Percentiles rank a stretch among this genome's conserved stretches.
These are phyloP conservation scores for Oryza glumipatula DNA, from an alignment of 176 grass and related monocot species.

Conservation along the genomic window DNA sequence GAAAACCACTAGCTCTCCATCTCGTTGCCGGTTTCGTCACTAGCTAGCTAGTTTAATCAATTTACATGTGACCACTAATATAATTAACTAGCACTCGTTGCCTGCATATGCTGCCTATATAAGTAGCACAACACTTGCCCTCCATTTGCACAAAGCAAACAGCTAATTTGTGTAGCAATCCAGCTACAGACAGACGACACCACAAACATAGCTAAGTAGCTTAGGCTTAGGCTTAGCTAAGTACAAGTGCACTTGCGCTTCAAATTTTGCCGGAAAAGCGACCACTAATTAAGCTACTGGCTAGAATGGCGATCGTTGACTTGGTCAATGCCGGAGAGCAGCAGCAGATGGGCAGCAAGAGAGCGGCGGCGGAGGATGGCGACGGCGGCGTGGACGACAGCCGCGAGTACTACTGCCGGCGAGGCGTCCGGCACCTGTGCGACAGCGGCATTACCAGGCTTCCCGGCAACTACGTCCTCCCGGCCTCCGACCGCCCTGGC, in stretches of 20 bases:
- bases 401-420: slow-evolving; percentile 32
- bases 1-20: not conserved
- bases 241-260: not conserved
- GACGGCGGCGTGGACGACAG: not conserved
- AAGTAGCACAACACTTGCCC: not conserved
- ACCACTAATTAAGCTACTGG: not conserved
- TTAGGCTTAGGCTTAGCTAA: not conserved
- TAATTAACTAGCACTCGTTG: not conserved
- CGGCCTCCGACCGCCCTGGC: slow-evolving; percentile 56
- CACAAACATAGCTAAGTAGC: too few species aligned
- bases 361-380: not conserved
- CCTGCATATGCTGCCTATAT: not conserved
- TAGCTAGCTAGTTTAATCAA: too few species aligned
- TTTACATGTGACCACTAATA: too few species aligned
- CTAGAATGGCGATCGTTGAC: slow-evolving; percentile 48
- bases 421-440: slow-evolving; percentile 72
- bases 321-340: slow-evolving; percentile 6
- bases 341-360: not conserved
- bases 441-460: slow-evolving; percentile 76
- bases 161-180: not conserved
- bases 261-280: not conserved
- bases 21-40: not conserved
- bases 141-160: not conserved
- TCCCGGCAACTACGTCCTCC: slow-evolving; percentile 73
- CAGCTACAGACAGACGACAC: too few species aligned